Conservation (phyloP, 305 asterid species). For the Ajuga reptans region DNA sequence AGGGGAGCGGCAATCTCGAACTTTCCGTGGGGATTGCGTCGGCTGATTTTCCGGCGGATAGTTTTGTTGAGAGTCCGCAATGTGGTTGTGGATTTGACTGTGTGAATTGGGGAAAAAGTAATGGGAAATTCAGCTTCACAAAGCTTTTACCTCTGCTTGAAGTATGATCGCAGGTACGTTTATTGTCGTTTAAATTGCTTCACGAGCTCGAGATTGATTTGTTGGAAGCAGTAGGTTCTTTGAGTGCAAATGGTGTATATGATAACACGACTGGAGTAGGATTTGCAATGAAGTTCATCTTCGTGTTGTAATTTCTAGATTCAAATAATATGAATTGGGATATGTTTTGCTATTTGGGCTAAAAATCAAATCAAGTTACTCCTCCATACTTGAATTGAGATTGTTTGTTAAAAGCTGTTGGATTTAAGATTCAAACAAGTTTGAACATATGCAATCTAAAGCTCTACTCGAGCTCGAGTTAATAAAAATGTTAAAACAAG, state of each 20-base stretch:
- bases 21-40: constrained; percentile 64
- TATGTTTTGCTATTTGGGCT: no score
- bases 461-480: no score
- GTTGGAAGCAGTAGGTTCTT: not conserved
- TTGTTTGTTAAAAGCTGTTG: no score
- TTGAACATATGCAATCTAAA: no score
- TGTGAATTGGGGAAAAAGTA: not conserved
- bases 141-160: constrained; percentile 9
- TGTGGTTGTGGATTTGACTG: constrained; percentile 86
- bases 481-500: no score
- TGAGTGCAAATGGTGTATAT: not conserved
- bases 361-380: no score
- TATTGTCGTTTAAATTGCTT: not conserved
- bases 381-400: no score
- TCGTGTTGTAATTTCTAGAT: no score
- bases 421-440: no score
- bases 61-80: constrained; percentile 51
- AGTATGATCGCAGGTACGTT: constrained; percentile 5
- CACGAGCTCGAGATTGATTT: not conserved
- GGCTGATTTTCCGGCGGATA: constrained; percentile 44
- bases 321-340: no score
- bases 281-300: not conserved
- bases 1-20: constrained; percentile 36
- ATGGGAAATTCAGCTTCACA: constrained; percentile 10
- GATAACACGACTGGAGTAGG: not conserved